phyloP scores from a whole-genome alignment of 345 rosid species.

The Lagerstroemia speciosa region DNA sequence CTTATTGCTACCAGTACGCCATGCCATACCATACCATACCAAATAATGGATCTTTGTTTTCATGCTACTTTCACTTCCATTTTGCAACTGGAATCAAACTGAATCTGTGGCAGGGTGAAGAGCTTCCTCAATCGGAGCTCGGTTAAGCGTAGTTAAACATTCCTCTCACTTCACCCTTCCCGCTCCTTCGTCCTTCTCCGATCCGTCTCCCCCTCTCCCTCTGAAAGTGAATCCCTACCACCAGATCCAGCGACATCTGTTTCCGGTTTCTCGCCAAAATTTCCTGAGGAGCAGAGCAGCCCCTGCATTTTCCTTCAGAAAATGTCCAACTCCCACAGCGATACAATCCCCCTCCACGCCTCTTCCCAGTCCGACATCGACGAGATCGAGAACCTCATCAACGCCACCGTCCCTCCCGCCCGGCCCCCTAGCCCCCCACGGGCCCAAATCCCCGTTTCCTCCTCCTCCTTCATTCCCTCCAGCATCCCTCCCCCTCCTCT shows the following conservation, averaged over 20 bases:
- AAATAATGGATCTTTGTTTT: no score
- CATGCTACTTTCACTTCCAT: no score
- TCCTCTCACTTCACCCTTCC: no score
- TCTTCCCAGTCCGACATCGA: conserved; percentile 98
- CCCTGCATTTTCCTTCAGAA: conserved; percentile 10
- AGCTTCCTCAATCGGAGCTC: no score
- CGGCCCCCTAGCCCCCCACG: conserved; percentile 78
- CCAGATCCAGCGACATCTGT: not conserved
- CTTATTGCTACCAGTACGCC: no score
- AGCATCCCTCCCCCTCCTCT: conserved; percentile 45
- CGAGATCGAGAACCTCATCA: conserved; percentile 95
- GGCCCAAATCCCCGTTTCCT: conserved; percentile 65
- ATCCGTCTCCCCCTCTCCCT: not conserved
- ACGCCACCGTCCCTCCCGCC: conserved; percentile 74
- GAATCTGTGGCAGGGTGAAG: no score
- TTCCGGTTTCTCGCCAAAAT: not conserved
- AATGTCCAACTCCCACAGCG: conserved; percentile 70
- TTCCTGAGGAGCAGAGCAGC: not conserved
- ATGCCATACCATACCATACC: no score
- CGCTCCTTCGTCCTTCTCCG: not conserved
- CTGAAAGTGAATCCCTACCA: not conserved
- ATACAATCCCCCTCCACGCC: conserved; percentile 65
- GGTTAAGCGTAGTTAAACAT: no score
- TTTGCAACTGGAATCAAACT: no score
- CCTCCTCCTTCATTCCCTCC: conserved; percentile 61